Conservation (phyloP, 202 grass and related monocot species). For the Panicum hallii region DNA sequence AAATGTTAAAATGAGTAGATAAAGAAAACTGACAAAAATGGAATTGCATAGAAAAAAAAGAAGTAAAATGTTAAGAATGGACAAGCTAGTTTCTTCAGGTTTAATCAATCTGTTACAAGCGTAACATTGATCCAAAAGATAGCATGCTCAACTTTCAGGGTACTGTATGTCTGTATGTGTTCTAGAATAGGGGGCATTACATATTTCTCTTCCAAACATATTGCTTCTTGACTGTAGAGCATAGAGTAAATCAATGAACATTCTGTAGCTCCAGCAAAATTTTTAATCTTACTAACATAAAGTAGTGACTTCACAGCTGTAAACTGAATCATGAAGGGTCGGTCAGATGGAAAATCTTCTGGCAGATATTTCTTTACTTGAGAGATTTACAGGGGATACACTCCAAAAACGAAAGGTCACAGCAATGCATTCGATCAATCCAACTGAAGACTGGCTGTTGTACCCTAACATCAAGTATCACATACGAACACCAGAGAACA, state of each 20-base stretch:
- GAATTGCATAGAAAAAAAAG: not conserved
- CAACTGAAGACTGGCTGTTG: constrained; percentile 16
- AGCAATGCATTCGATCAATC: constrained; percentile 14
- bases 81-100: not conserved
- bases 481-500: constrained; percentile 44
- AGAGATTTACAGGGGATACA: constrained; percentile 47
- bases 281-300: not conserved
- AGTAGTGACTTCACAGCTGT: not conserved
- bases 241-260: not conserved
- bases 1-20: not conserved
- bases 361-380: constrained; percentile 7
- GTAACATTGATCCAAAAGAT: not conserved
- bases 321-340: constrained; percentile 20
- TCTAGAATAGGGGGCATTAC: not conserved
- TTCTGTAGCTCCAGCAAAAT: constrained; percentile 5
- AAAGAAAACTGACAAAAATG: not conserved
- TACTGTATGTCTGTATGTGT: not conserved
- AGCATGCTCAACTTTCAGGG: not conserved
- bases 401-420: no score
- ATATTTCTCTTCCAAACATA: not conserved
- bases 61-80: constrained; percentile 14
- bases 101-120: not conserved
- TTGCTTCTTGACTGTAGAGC: not conserved
- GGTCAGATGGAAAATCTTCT: constrained; percentile 18
- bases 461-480: constrained; percentile 46